Percentiles rank a stretch among this genome's conserved stretches.
Evolutionary conservation across 805 yeast genomes (phyloP).

Genomic region (Lachancea kluyveri): DNA sequence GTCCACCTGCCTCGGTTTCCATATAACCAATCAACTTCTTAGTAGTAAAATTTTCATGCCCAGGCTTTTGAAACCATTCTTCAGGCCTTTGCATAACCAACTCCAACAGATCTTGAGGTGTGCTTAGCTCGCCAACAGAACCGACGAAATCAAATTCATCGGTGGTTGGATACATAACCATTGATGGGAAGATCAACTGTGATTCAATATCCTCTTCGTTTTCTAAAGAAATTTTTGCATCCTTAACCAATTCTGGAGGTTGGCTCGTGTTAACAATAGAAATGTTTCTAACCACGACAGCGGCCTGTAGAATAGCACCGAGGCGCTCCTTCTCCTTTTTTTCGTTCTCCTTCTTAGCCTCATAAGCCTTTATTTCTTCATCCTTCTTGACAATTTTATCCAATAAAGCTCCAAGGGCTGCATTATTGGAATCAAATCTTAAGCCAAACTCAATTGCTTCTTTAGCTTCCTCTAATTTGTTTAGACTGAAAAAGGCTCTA

Average conservation of each 20-base stretch:
- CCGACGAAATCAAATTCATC: conserved; percentile 81
- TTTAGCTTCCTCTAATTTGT: conserved; percentile 63
- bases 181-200: conserved; percentile 74
- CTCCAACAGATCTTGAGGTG: conserved; percentile 57
- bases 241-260: conserved; percentile 52
- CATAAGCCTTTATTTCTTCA: conserved; percentile 28
- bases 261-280: conserved; percentile 41
- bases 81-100: conserved; percentile 60
- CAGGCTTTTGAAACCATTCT: conserved; percentile 57
- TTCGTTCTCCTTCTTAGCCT: conserved; percentile 17
- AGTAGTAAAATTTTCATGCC: conserved; percentile 51
- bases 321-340: conserved; percentile 36
- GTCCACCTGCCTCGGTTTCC: conserved; percentile 80
- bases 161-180: conserved; percentile 73
- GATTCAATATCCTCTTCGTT: conserved; percentile 65
- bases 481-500: conserved; percentile 67
- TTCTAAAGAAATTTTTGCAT: conserved; percentile 52
- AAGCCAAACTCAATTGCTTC: conserved; percentile 62
- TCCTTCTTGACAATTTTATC: conserved; percentile 37
- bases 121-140: conserved; percentile 63
- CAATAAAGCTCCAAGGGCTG: conserved; percentile 44
- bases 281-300: conserved; percentile 56
- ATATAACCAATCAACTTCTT: conserved; percentile 64
- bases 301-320: conserved; percentile 43
- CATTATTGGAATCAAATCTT: conserved; percentile 52